A percentile compares a stretch with the other conserved stretches of the same genome.
Evolutionary conservation across 495 filamentous ascomycete species (phyloP).

Genomic region (Xylaria intraflava): DNA sequence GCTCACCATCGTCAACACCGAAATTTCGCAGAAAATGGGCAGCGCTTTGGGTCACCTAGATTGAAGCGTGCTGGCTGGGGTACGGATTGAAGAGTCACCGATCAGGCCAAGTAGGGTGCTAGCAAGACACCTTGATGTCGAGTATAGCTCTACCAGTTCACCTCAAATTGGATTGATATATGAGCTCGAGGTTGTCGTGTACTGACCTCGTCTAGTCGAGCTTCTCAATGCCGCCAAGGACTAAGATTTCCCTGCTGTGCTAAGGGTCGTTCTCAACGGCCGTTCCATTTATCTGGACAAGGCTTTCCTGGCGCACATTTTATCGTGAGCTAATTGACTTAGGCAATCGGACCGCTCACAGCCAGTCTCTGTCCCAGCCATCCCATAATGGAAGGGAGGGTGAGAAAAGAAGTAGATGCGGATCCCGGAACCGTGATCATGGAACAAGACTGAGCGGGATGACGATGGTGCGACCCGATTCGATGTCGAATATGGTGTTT

Average conservation of each 20-base stretch:
- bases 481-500: constrained; percentile 36
- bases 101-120: constrained; percentile 24
- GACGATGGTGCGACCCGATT: constrained; percentile 16
- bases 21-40: not conserved
- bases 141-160: constrained; percentile 32
- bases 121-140: constrained; percentile 37
- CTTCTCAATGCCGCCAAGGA: constrained; percentile 37
- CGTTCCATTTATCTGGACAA: constrained; percentile 47
- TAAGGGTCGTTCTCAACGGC: constrained; percentile 47
- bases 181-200: constrained; percentile 33
- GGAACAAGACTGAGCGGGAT: constrained; percentile 19
- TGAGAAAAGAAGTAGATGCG: constrained; percentile 19
- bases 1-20: not conserved
- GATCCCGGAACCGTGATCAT: constrained; percentile 15
- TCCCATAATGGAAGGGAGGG: constrained; percentile 40
- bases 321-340: constrained; percentile 46
- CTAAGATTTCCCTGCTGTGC: constrained; percentile 32
- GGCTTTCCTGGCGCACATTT: constrained; percentile 26
- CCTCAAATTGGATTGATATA: constrained; percentile 38
- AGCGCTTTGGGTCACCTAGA: not conserved
- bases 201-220: constrained; percentile 20
- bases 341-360: constrained; percentile 31
- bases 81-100: not conserved
- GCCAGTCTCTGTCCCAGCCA: constrained; percentile 43
- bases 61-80: not conserved